Conservation (phyloP, 768 basidiomycete species). For the Suillus paluster region DNA sequence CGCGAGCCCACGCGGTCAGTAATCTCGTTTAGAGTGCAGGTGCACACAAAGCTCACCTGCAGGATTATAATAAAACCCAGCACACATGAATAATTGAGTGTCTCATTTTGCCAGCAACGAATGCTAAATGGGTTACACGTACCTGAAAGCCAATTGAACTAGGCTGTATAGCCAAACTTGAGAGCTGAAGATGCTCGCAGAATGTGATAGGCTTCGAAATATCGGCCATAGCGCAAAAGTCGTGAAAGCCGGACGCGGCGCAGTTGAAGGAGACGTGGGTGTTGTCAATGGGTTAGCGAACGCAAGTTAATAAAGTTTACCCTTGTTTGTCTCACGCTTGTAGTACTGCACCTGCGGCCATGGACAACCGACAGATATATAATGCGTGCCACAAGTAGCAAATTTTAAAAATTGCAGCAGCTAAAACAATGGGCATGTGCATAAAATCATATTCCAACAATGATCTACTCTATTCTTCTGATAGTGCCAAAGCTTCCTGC, state of each 20-base stretch:
- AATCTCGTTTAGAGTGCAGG: background rate
- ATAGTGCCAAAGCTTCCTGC: slow-evolving; percentile 65
- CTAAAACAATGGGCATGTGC: too few species aligned
- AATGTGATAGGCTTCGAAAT: slow-evolving; percentile 79
- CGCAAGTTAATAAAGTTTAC: slow-evolving; percentile 31
- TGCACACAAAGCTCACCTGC: slow-evolving; percentile 23
- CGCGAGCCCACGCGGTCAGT: slow-evolving; percentile 3
- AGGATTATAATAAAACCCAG: slow-evolving; percentile 25
- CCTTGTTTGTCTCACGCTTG: slow-evolving; percentile 33
- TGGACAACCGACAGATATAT: slow-evolving; percentile 5
- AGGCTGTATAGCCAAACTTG: slow-evolving; percentile 94
- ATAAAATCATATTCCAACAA: slow-evolving; percentile 6
- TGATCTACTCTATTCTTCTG: slow-evolving; percentile 50
- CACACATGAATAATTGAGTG: slow-evolving; percentile 21
- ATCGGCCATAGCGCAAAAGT: slow-evolving; percentile 29
- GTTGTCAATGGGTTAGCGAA: slow-evolving; percentile 25
- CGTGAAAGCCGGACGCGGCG: slow-evolving; percentile 18
- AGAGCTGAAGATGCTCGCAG: slow-evolving; percentile 92
- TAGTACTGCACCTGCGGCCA: slow-evolving; percentile 4
- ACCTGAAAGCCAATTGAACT: slow-evolving; percentile 97
- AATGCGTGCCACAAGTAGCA: too few species aligned
- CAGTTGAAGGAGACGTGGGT: slow-evolving; percentile 25
- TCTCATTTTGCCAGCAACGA: background rate
- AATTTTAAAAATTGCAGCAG: too few species aligned
- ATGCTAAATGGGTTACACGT: slow-evolving; percentile 39